These are phyloP conservation scores for Hygrophorus pudorinus DNA, from an alignment of 768 basidiomycete genomes.

Conservation along the genomic window DNA sequence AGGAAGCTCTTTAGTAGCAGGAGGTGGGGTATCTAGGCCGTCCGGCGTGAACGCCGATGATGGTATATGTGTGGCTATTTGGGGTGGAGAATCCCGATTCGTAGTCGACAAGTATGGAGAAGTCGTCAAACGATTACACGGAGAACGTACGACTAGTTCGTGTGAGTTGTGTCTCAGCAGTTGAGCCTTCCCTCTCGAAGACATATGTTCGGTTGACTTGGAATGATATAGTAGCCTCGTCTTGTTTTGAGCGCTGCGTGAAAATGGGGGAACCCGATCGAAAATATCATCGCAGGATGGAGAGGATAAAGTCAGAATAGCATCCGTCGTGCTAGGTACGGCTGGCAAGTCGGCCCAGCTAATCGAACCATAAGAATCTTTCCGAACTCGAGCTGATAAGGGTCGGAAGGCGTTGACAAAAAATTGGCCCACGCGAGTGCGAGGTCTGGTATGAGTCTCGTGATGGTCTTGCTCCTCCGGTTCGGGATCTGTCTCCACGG, in stretches of 20 bases:
- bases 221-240: constrained; percentile 9
- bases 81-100: not conserved
- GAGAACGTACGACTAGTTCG: not conserved
- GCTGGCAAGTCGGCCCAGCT: constrained; percentile 7
- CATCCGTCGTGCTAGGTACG: not conserved
- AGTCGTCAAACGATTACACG: not conserved
- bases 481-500: constrained; percentile 38
- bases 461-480: constrained; percentile 26
- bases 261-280: constrained; percentile 15
- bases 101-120: not conserved
- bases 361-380: constrained; percentile 27
- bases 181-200: constrained; percentile 9
- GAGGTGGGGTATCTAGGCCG: not conserved
- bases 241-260: constrained; percentile 5
- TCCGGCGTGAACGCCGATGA: not conserved
- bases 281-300: constrained; percentile 9
- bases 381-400: constrained; percentile 26
- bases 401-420: constrained; percentile 46
- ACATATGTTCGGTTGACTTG: constrained; percentile 20
- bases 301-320: constrained; percentile 15
- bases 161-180: not conserved
- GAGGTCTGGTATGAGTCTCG: constrained; percentile 21
- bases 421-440: constrained; percentile 43
- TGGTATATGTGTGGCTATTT: not conserved
- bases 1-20: not conserved